Percentiles rank a stretch among this genome's conserved stretches.
Conservation (phyloP, 768 basidiomycete species). For the Xanthoconium purpureum region DNA sequence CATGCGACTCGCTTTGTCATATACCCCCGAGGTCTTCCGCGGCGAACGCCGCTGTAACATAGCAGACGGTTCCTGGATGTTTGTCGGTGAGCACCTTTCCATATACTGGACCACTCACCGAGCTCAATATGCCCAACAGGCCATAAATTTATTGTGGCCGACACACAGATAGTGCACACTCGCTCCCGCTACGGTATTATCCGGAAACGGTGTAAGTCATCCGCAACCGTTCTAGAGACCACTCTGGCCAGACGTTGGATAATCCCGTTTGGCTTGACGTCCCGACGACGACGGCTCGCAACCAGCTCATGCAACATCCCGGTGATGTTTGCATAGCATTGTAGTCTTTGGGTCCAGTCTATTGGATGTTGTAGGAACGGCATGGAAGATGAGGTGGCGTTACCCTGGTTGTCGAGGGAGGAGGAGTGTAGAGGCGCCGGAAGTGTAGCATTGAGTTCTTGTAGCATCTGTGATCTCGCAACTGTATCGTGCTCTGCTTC, state of each 20-base stretch:
- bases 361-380: neutral
- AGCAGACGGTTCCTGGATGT: slow-evolving; percentile 28
- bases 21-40: slow-evolving; percentile 13
- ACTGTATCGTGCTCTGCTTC: neutral
- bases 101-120: neutral
- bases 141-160: slow-evolving; percentile 85
- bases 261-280: neutral
- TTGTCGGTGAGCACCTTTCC: slow-evolving; percentile 24
- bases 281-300: neutral
- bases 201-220: slow-evolving; percentile 56
- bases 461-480: neutral
- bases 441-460: neutral
- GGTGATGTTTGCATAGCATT: neutral
- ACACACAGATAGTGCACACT: slow-evolving; percentile 72
- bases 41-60: slow-evolving; percentile 5
- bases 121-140: slow-evolving; percentile 38
- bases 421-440: neutral
- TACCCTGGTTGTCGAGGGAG: neutral
- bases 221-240: slow-evolving; percentile 38
- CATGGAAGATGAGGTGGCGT: neutral
- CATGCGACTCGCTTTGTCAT: neutral
- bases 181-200: slow-evolving; percentile 66
- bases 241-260: slow-evolving; percentile 7
- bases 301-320: neutral
- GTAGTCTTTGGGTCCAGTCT: neutral